Percentiles rank a stretch among this genome's conserved stretches.
Evolutionary conservation across 1,284 basidiomycete genomes (phyloP).

Genomic region (Moesziomyces antarcticus): DNA sequence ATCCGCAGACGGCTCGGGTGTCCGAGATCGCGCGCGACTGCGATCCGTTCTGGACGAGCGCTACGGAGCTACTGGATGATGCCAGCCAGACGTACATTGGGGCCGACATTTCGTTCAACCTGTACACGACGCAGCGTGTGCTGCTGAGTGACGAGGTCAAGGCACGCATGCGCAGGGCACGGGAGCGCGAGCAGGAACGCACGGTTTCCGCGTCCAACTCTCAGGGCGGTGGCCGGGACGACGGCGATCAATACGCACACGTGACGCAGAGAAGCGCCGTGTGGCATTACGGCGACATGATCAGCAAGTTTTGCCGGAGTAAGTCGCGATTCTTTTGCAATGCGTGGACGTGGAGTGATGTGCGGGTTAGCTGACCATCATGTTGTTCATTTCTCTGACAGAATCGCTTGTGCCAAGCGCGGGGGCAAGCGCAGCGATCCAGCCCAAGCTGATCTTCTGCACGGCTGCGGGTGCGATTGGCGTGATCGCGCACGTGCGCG

Average conservation of each 20-base stretch:
- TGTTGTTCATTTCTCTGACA: not conserved
- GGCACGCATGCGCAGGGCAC: slow-evolving; percentile 33
- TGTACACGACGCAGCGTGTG: slow-evolving; percentile 59
- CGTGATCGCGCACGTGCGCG: slow-evolving; percentile 40
- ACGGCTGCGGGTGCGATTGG: slow-evolving; percentile 62
- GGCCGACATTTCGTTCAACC: slow-evolving; percentile 63
- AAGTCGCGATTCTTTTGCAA: not conserved
- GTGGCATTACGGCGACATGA: slow-evolving; percentile 65
- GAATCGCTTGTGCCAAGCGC: slow-evolving; percentile 25
- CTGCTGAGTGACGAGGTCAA: slow-evolving; percentile 33
- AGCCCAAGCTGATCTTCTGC: slow-evolving; percentile 46
- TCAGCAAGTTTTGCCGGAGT: slow-evolving; percentile 56
- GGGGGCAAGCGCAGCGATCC: slow-evolving; percentile 10
- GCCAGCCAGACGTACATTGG: slow-evolving; percentile 59
- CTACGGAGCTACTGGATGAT: slow-evolving; percentile 49
- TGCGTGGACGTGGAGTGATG: too few relatives aligned
- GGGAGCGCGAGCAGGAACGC: slow-evolving; percentile 31
- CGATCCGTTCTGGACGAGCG: slow-evolving; percentile 66
- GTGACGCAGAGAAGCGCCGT: slow-evolving; percentile 58
- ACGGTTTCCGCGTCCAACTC: not conserved
- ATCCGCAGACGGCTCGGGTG: slow-evolving; percentile 33
- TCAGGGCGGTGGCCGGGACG: slow-evolving; percentile 1
- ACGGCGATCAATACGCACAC: slow-evolving; percentile 33
- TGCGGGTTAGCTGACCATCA: too few relatives aligned
- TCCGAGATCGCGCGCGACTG: slow-evolving; percentile 60